Evolutionary conservation across 2,329 filamentous ascomycete genomes (phyloP).

Genomic region (Trichoderma guizhouense): DNA sequence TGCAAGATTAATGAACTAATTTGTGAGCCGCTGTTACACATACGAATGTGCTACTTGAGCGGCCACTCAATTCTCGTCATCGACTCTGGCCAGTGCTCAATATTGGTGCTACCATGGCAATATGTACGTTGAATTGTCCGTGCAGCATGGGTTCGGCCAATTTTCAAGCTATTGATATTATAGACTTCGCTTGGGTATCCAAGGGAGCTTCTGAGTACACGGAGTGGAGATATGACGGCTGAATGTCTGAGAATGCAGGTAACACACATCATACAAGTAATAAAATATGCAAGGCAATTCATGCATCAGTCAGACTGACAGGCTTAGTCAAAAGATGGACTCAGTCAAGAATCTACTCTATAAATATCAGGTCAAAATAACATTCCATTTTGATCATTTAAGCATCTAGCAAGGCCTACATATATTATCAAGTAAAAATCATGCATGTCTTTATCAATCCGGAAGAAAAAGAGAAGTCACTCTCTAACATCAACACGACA

Average conservation of each 20-base stretch:
- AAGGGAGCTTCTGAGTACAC: background rate
- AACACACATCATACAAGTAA: background rate
- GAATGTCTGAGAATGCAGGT: background rate
- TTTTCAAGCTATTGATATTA: constrained; percentile 3
- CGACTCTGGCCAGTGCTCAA: background rate
- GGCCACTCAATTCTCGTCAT: background rate
- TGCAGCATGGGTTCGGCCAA: too few species aligned
- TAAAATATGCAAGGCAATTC: background rate
- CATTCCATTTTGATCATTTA: background rate
- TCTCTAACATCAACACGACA: background rate
- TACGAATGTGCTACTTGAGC: background rate
- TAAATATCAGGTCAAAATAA: background rate
- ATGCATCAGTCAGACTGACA: background rate
- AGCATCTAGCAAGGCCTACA: background rate
- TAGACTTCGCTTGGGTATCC: background rate
- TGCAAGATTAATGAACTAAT: background rate
- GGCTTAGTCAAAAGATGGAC: background rate
- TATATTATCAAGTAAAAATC: background rate
- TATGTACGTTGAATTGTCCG: too few species aligned
- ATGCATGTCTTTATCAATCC: background rate
- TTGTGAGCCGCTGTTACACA: background rate
- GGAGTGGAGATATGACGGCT: background rate
- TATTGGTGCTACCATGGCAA: background rate
- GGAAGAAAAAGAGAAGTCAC: background rate
- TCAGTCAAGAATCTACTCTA: background rate